Conservation (phyloP, 139 green algal species). For the Chlamydomonas sp. region DNA sequence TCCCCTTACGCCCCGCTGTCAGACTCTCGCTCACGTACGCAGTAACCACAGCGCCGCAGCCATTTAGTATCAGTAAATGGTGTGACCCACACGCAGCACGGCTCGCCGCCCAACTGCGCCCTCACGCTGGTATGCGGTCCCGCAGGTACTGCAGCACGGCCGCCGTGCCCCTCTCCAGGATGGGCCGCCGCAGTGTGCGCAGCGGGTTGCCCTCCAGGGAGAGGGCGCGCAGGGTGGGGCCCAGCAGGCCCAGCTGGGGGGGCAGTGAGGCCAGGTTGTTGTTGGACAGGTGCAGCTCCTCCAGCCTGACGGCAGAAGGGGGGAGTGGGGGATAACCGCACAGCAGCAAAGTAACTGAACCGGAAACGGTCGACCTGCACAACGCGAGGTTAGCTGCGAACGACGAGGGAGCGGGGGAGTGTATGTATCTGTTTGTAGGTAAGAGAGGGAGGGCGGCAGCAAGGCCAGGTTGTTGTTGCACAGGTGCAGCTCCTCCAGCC, state of each 20-base stretch:
- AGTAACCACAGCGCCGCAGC: too few relatives aligned
- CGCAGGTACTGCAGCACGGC: slow-evolving; percentile 56
- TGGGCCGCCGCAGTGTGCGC: slow-evolving; percentile 50
- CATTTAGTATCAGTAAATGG: too few relatives aligned
- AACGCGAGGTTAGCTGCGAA: too few relatives aligned
- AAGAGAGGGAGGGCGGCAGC: slow-evolving; percentile 40
- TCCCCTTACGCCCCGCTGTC: too few relatives aligned
- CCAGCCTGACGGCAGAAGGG: slow-evolving; percentile 36
- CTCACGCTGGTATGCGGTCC: slow-evolving; percentile 39
- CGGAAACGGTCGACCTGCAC: too few relatives aligned
- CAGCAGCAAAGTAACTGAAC: too few relatives aligned
- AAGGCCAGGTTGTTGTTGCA: slow-evolving; percentile 61
- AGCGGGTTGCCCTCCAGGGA: slow-evolving; percentile 61
- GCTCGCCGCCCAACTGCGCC: background rate
- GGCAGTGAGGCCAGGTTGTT: slow-evolving; percentile 61
- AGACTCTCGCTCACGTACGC: too few relatives aligned
- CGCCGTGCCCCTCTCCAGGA: slow-evolving; percentile 57
- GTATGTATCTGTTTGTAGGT: too few relatives aligned
- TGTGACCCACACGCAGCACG: too few relatives aligned
- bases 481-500: slow-evolving; percentile 61
- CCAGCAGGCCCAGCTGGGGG: slow-evolving; percentile 57
- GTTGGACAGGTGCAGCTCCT: slow-evolving; percentile 64
- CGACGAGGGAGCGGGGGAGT: too few relatives aligned
- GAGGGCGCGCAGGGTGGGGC: slow-evolving; percentile 48
- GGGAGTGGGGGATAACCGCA: too few relatives aligned